Evolutionary conservation across 75 land plant species (phyloP), one percentile per base, ranked within the genome.

Genomic region (Larix kaempferi): DNA sequence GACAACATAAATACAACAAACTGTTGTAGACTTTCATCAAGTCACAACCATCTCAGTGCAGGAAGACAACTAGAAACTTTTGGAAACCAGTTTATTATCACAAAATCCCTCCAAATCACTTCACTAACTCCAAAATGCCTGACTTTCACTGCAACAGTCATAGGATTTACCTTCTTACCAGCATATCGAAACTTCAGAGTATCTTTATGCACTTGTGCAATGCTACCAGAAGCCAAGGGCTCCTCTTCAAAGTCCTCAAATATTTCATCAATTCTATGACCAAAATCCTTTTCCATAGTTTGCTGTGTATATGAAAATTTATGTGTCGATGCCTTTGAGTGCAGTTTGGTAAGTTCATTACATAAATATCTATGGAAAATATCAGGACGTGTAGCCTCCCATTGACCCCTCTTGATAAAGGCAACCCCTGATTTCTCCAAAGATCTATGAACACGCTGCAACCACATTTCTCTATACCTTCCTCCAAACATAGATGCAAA

Each of bases 351-450:
- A 16, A 94, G 87, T 79, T 90, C 80, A 21, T 59, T 44, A 59
- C 97, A 94, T 11, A 94, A 71, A 82, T 94, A 93, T 73, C 64
- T 80, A 1, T 95, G 93, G 57, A 94, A 94, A 59, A 94, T 80
- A 84, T 93, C 93, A 0, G 97, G 95, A 12, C 97, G 86, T 44
- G 97, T 88, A 11, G 97, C 95, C 19, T 91, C 97, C 97, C 97
- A 94, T 74, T 94, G 97, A 25, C 95, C 97, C 97, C 95, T 92
- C 80, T 94, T 94, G 2, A 94, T 94, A 52, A 94, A 94, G 35
- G 97, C 95, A 2, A 93, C 93, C 17, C 97, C 97, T 74, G 95
- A 93, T 25, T 73, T 83, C 71, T 92, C 97, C 17, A 94, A 65
- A 12, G 93, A 88, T 4, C 56, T 61, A 29, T 80, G 95, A 3